Conservation (phyloP, 2,329 filamentous ascomycete genomes). For the Thelonectria discophora region DNA sequence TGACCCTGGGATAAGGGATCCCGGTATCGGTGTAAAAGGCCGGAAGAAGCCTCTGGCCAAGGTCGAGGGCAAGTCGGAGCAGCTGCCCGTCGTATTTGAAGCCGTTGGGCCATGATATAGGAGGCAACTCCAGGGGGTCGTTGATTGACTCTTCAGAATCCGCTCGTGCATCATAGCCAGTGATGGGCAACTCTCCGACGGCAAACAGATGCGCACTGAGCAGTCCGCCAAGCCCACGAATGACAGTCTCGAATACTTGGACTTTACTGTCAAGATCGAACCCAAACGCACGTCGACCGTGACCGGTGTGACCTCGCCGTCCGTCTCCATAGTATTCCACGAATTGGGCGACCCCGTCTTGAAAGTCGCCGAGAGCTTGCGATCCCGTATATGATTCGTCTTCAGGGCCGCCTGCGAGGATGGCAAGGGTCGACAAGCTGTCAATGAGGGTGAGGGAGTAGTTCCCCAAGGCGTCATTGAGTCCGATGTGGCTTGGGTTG, state of each 20-base stretch:
- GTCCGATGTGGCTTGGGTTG: constrained; percentile 81
- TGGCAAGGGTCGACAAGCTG: constrained; percentile 91
- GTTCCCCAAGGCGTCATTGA: constrained; percentile 96
- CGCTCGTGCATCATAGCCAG: constrained; percentile 71
- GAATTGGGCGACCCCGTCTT: constrained; percentile 78
- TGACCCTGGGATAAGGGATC: constrained; percentile 93
- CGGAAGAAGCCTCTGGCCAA: constrained; percentile 84
- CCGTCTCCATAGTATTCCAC: constrained; percentile 90
- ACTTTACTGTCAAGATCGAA: constrained; percentile 98
- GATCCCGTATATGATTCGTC: constrained; percentile 49
- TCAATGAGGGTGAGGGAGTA: constrained; percentile 97
- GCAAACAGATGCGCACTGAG: constrained; percentile 95
- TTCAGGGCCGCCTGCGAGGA: constrained; percentile 78
- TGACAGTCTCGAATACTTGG: constrained; percentile 98
- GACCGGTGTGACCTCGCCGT: constrained; percentile 70
- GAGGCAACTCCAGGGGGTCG: constrained; percentile 57
- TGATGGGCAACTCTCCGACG: constrained; percentile 86
- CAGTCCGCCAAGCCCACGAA: constrained; percentile 88
- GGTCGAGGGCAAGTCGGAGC: constrained; percentile 85
- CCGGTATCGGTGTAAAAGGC: constrained; percentile 93
- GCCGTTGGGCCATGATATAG: constrained; percentile 77
- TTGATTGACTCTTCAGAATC: constrained; percentile 39
- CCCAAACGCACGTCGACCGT: constrained; percentile 77
- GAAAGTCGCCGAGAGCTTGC: constrained; percentile 75
- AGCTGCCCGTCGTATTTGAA: constrained; percentile 91